Evolutionary conservation across 805 yeast genomes (phyloP).

Genomic region (Saitoella complicata): DNA sequence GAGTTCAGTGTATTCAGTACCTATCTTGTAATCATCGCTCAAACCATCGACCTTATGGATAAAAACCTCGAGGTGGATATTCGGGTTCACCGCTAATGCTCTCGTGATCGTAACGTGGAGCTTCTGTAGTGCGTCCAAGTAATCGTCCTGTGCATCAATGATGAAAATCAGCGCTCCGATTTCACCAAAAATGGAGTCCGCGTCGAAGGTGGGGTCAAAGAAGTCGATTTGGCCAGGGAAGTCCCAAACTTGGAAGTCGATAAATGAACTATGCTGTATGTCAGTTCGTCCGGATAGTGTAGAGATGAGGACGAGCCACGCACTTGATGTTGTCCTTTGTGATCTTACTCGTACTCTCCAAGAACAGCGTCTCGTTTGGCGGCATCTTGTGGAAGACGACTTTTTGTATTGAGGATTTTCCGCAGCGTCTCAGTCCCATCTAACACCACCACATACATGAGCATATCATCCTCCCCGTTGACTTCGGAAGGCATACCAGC

Average conservation of each 20-base stretch:
- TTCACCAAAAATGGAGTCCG: conserved; percentile 56
- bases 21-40: conserved; percentile 73
- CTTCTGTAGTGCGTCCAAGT: conserved; percentile 77
- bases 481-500: too few species aligned
- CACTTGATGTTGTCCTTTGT: conserved; percentile 60
- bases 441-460: too few species aligned
- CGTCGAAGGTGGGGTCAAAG: conserved; percentile 72
- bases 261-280: conserved; percentile 34
- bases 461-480: too few species aligned
- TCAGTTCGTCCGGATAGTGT: neutral
- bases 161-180: conserved; percentile 89
- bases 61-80: conserved; percentile 75
- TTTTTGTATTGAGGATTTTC: conserved; percentile 88
- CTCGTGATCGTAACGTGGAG: conserved; percentile 74
- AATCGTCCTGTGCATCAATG: conserved; percentile 85
- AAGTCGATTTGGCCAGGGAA: conserved; percentile 86
- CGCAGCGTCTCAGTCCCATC: conserved; percentile 24
- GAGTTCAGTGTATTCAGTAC: too few species aligned
- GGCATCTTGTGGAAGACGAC: conserved; percentile 95
- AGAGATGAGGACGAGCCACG: too few species aligned
- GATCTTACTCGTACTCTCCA: conserved; percentile 82
- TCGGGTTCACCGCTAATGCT: conserved; percentile 72
- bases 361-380: conserved; percentile 78
- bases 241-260: conserved; percentile 81
- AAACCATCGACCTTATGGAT: conserved; percentile 94